Evolutionary conservation across 2,329 filamentous ascomycete species (phyloP).

Genomic region (Talaromyces sp.): DNA sequence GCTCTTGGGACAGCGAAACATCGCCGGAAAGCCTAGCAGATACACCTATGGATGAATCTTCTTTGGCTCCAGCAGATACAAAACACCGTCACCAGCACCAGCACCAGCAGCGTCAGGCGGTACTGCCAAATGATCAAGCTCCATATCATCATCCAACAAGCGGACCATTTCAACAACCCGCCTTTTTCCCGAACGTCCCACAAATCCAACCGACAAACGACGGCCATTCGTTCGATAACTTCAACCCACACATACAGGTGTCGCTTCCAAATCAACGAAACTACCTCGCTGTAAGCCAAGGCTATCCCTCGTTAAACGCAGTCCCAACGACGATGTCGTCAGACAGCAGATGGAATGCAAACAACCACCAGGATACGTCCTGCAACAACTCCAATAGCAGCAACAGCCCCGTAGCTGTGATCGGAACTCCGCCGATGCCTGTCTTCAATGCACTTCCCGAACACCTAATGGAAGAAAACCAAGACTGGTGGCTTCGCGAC

Average conservation of each 20-base stretch:
- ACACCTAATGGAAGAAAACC: slow-evolving; percentile 57
- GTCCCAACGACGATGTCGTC: not conserved
- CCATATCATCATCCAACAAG: not conserved
- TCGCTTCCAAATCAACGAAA: not conserved
- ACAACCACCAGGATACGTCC: slow-evolving; percentile 20
- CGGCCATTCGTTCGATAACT: not conserved
- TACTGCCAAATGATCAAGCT: slow-evolving; percentile 16
- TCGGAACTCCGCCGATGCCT: slow-evolving; percentile 44
- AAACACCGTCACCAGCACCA: slow-evolving; percentile 1
- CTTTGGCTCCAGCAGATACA: not conserved
- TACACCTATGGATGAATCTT: not conserved
- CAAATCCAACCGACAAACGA: not conserved
- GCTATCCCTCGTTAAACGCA: not conserved
- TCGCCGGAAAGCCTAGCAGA: slow-evolving; percentile 15
- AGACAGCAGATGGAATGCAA: slow-evolving; percentile 27
- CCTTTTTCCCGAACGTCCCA: not conserved
- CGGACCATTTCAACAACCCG: not conserved
- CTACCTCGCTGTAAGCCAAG: not conserved
- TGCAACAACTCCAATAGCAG: slow-evolving; percentile 18
- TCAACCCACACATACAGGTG: not conserved
- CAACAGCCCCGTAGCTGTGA: slow-evolving; percentile 26
- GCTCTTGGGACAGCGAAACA: slow-evolving; percentile 38
- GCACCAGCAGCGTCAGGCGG: slow-evolving; percentile 2
- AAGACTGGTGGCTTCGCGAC: slow-evolving; percentile 62
- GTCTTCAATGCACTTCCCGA: slow-evolving; percentile 56